Evolutionary conservation across 73 alveolate genomes (phyloP), one percentile per base, ranked within the genome.

Genomic region (Stentor roeselii): DNA sequence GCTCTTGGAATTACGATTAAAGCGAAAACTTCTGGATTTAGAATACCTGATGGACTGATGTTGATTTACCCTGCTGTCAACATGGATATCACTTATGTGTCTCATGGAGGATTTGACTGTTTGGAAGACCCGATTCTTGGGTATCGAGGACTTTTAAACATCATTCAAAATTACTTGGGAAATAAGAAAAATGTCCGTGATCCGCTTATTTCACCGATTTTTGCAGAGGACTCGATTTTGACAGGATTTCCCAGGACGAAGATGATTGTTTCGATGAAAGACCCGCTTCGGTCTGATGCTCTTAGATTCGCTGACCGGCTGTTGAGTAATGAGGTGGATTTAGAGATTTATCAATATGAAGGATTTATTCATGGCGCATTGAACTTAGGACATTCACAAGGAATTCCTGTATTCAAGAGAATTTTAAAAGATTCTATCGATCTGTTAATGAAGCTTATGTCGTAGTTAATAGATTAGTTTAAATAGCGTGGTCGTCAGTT

Each of bases 61-160:
- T 86, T 94, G 58, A 89, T 92, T 37, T 94, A 94, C 90, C 98
- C 98, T 27, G 98, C 97, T 35, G 87, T 92, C 27, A 94, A 94
- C 83, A 76, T 94, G 82, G 86, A 76, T 59, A 84, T 87, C 31
- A 84, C 86, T 41, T 85, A 88, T 59, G 86, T 92, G 74, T 86
- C 95, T 75, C 95, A 94, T 37, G 89, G 94, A 76, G 86, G 89
- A 82, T 59, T 94, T 36, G 88, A 89, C 87, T 88, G 91, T 77
- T 76, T 94, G 67, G 87, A 87, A 75, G 98, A 94, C 77, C 88
- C 90, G 39, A 78, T 94, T 76, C 87, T 97, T 59, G 95, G 96
- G 31, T 85, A 86, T 77, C 88, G 95, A 40, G 90, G 96, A 85
- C 92, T 97, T 60, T 78, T 74, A 75, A 86, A 96, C 82, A 90